Percentiles rank a stretch among this genome's conserved stretches.
These are phyloP conservation scores for Penicillium psychrosexuale DNA, from an alignment of 2,329 filamentous ascomycete genomes.

Conservation along the genomic window DNA sequence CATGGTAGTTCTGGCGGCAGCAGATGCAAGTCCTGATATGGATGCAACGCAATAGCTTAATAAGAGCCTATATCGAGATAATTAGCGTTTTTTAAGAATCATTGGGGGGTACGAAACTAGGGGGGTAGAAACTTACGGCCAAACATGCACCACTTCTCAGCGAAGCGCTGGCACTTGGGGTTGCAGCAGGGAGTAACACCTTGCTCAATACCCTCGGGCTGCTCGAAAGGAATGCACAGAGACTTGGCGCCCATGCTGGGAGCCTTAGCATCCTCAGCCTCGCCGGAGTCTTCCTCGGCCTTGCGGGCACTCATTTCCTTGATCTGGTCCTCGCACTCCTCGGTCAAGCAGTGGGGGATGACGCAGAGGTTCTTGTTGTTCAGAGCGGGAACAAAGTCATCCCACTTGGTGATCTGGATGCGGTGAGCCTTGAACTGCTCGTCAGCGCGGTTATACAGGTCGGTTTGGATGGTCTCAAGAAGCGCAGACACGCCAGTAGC, in stretches of 20 bases:
- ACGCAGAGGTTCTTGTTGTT: constrained; percentile 90
- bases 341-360: constrained; percentile 82
- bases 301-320: constrained; percentile 86
- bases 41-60: not conserved
- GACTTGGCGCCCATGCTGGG: constrained; percentile 75
- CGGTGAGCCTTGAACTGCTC: constrained; percentile 75
- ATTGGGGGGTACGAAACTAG: not conserved
- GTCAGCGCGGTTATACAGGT: constrained; percentile 76
- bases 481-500: constrained; percentile 71
- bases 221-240: constrained; percentile 77
- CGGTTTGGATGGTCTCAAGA: constrained; percentile 83
- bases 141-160: constrained; percentile 90
- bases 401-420: constrained; percentile 79
- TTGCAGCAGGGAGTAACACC: constrained; percentile 90
- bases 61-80: constrained; percentile 1
- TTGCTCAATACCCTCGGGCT: constrained; percentile 73
- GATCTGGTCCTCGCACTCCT: constrained; percentile 87
- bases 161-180: constrained; percentile 73
- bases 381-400: constrained; percentile 83
- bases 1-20: not conserved
- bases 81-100: not conserved
- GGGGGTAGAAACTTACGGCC: constrained; percentile 58
- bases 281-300: constrained; percentile 58
- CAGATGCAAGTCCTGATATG: not conserved
- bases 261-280: constrained; percentile 68